Evolutionary conservation across 176 grass and related monocot species (phyloP).

Genomic region (Paspalum notatum): DNA sequence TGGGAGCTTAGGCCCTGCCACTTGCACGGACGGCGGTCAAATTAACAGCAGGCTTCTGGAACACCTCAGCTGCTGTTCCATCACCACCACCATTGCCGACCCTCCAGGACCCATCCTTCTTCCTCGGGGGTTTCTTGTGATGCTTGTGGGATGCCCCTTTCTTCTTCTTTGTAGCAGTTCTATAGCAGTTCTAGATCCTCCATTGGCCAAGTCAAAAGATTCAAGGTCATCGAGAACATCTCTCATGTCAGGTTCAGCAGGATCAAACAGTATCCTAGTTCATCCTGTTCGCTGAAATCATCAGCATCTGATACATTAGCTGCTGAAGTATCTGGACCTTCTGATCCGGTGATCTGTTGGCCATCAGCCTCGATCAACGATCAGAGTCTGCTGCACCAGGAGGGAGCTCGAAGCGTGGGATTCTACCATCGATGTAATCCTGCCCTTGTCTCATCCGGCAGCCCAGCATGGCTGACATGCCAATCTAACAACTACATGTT

Average conservation of each 20-base stretch:
- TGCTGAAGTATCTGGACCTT: constrained; percentile 20
- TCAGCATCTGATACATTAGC: constrained; percentile 18
- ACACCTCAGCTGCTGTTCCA: constrained; percentile 49
- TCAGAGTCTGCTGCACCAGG: constrained; percentile 35
- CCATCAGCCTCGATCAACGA: constrained; percentile 2
- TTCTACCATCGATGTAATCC: constrained; percentile 91
- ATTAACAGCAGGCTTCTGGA: constrained; percentile 52
- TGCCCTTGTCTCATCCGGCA: constrained; percentile 86
- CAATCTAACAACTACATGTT: no score
- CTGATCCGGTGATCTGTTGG: background rate
- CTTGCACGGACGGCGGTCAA: constrained; percentile 1
- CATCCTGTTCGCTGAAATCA: background rate
- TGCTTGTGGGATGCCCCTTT: constrained; percentile 50
- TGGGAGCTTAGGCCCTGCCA: constrained; percentile 23
- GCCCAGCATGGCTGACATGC: constrained; percentile 70
- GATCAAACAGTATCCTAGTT: constrained; percentile 19
- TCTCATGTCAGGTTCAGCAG: constrained; percentile 38
- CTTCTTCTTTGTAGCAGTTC: constrained; percentile 41
- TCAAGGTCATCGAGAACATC: constrained; percentile 55
- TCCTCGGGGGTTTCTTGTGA: constrained; percentile 68
- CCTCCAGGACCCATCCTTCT: constrained; percentile 82
- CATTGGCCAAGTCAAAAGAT: constrained; percentile 56
- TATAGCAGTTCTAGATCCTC: constrained; percentile 16
- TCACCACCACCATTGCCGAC: constrained; percentile 52
- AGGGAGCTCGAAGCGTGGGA: constrained; percentile 84